Percentiles rank a stretch among this genome's conserved stretches.
Evolutionary conservation across 83 land plant genomes (phyloP).

Genomic region (Picea mariana): DNA sequence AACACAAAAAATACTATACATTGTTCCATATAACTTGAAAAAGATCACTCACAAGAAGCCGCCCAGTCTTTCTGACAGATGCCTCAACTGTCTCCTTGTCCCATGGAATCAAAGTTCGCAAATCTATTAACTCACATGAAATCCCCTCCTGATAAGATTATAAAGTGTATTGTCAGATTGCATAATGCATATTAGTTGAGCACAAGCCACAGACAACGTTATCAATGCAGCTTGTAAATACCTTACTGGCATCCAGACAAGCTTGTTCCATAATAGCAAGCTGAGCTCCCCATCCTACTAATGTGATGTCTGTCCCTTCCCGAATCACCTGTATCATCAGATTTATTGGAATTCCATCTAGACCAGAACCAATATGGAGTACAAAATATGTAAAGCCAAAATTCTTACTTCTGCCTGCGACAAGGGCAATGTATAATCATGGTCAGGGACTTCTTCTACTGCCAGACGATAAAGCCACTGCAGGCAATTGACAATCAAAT

Average conservation of each 20-base stretch:
- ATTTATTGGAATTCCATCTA: background rate
- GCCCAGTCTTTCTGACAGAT: slow-evolving; percentile 91
- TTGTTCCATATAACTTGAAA: background rate
- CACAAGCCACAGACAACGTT: background rate
- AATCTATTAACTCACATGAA: slow-evolving; percentile 96
- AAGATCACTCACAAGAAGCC: slow-evolving; percentile 76
- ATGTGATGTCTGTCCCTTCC: slow-evolving; percentile 87
- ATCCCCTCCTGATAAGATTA: slow-evolving; percentile 81
- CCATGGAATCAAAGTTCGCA: slow-evolving; percentile 94
- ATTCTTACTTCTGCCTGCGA: slow-evolving; percentile 88
- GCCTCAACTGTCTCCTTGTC: slow-evolving; percentile 95
- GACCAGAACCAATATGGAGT: background rate
- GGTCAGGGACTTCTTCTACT: slow-evolving; percentile 91
- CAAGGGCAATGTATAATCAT: slow-evolving; percentile 89
- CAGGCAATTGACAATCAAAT: background rate
- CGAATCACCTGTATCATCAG: slow-evolving; percentile 65
- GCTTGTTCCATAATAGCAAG: slow-evolving; percentile 88
- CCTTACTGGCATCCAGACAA: slow-evolving; percentile 86
- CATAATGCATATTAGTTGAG: background rate
- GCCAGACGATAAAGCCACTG: slow-evolving; percentile 97
- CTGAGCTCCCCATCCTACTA: slow-evolving; percentile 99
- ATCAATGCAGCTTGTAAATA: slow-evolving; percentile 14
- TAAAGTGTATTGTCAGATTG: background rate
- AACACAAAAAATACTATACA: background rate
- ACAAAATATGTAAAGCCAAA: background rate